These are phyloP conservation scores for Tilletia walkeri DNA, from an alignment of 1,284 basidiomycete genomes.

Conservation along the genomic window DNA sequence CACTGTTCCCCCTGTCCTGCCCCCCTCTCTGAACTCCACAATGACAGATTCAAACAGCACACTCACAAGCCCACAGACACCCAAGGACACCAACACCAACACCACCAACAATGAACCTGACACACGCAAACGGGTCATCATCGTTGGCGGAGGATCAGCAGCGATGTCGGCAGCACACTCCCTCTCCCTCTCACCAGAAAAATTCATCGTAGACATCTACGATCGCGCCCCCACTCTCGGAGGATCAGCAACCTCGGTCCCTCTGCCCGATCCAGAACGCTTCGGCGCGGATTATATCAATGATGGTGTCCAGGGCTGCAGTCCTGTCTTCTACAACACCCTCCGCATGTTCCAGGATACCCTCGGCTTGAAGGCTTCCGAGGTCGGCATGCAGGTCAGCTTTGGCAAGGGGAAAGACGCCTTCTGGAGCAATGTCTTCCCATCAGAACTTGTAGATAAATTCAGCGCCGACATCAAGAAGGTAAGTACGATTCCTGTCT, in stretches of 20 bases:
- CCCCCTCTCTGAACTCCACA: no score
- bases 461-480: slow-evolving; percentile 44
- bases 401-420: slow-evolving; percentile 47
- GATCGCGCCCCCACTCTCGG: slow-evolving; percentile 43
- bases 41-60: no score
- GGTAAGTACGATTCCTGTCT: slow-evolving; percentile 12
- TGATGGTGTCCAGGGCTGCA: slow-evolving; percentile 48
- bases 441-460: slow-evolving; percentile 46
- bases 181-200: slow-evolving; percentile 36
- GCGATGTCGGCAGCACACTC: slow-evolving; percentile 46
- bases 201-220: slow-evolving; percentile 46
- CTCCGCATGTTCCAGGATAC: slow-evolving; percentile 46
- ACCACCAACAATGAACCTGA: not conserved
- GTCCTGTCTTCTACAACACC: slow-evolving; percentile 48
- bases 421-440: slow-evolving; percentile 48
- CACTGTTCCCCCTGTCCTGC: no score
- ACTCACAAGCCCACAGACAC: no score
- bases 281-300: slow-evolving; percentile 50
- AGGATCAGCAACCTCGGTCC: slow-evolving; percentile 47
- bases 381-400: slow-evolving; percentile 50
- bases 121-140: slow-evolving; percentile 43
- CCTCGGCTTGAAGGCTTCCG: slow-evolving; percentile 40
- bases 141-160: slow-evolving; percentile 42
- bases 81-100: no score
- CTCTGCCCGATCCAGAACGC: slow-evolving; percentile 41